Base-by-base conservation (phyloP, 2,329 filamentous ascomycete genomes). In the Xylaria sp. region DNA sequence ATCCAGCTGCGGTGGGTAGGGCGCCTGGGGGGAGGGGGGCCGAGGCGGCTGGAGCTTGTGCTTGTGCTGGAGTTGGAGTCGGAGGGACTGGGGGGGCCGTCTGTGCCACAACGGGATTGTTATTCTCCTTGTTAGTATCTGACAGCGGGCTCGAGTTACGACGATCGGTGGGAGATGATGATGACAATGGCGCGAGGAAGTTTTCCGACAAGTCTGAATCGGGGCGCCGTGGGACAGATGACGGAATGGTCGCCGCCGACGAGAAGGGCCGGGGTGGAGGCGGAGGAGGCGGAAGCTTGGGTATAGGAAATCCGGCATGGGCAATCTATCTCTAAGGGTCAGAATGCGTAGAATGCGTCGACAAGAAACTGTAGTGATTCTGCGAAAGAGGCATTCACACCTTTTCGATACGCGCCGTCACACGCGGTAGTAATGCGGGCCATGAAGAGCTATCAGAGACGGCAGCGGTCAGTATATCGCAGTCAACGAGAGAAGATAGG, bases 241-340 rank as follows among this genome's bases (percentile, higher is more conserved):
- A 71, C 8, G 69, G 67, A 21, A 71, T 63, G n/a, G 64, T 68
- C 28, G 65, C 60, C 12, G 67, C 42, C 12, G 69, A 35, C 35
- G 60, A 47, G n/a, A 64, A 38, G 12, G 55, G 61, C 40, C 15
- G 40, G 28, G 61, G 64, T 31, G 64, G 57, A 14, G 72, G 60
- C 1, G 70, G 54, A 12, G 78, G 78, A 15, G 79, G 78, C 35
- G 84, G 83, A 55, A 87, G 77, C 56, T 80, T 82, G 11, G 91
- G 91, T 69, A 90, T 89, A 43, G 91, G 88, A 71, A 96, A 97
- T 55, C 89, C 88, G 73, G 87, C 83, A 75, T 86, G 85, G 42
- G 91, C 86, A 69, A 93, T 94, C 92, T 96, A 63, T 56, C 60
- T 53, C 37, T 35, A 31, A 43, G 11, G 55, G 53, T 64, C 37